Conservation (phyloP, 2,329 filamentous ascomycete genomes). For the Hansfordia pulvinata region DNA sequence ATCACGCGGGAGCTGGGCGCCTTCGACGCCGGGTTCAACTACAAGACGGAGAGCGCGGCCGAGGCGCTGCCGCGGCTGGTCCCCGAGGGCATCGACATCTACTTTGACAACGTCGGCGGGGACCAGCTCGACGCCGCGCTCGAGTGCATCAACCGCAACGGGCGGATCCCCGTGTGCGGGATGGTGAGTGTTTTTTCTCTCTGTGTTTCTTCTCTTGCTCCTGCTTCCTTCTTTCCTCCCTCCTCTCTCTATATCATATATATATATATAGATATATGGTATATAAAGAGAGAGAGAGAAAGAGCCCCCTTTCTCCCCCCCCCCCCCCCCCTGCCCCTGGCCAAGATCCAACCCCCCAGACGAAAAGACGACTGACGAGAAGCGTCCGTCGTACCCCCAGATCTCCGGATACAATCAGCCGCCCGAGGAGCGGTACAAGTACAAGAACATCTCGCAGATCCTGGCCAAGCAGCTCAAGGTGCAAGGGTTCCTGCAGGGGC, state of each 20-base stretch:
- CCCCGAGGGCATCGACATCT: constrained; percentile 64
- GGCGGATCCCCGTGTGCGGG: constrained; percentile 47
- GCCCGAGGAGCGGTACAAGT: constrained; percentile 41
- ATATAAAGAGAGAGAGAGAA: too few species aligned
- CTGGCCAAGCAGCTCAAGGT: constrained; percentile 61
- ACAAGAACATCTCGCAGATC: constrained; percentile 51
- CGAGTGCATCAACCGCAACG: constrained; percentile 45
- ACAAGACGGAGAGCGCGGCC: constrained; percentile 57
- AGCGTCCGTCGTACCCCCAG: constrained; percentile 15
- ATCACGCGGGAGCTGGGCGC: constrained; percentile 52
- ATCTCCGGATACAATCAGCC: constrained; percentile 64
- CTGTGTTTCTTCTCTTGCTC: too few species aligned
- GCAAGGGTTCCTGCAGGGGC: constrained; percentile 62
- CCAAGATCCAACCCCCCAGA: background rate
- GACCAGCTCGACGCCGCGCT: constrained; percentile 53
- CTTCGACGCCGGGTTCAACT: constrained; percentile 71
- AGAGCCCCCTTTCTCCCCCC: constrained; percentile 4
- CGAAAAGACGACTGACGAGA: constrained; percentile 15
- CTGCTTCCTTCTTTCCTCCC: too few species aligned
- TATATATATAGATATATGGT: too few species aligned
- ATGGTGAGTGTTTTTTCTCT: too few species aligned
- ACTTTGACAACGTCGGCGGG: constrained; percentile 71
- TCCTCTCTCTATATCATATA: too few species aligned
- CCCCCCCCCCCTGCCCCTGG: constrained; percentile 4
- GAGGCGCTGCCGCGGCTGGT: constrained; percentile 54